Conservation (phyloP, 2,329 filamentous ascomycete species). For the Elsinoe batatas region DNA sequence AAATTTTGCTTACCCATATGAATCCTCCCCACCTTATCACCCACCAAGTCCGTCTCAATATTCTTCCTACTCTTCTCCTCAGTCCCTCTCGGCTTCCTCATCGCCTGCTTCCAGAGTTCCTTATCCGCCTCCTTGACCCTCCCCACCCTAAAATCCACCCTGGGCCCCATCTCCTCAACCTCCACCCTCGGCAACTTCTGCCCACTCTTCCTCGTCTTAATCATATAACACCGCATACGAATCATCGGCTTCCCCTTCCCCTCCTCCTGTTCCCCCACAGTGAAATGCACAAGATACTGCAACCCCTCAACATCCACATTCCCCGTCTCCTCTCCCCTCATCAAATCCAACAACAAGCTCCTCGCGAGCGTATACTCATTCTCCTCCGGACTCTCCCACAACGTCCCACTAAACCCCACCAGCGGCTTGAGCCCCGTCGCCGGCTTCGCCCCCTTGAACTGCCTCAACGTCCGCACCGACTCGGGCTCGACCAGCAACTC, state of each 20-base stretch:
- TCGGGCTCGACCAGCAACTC: slow-evolving; percentile 76
- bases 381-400: slow-evolving; percentile 71
- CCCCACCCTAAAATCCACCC: slow-evolving; percentile 84
- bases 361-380: slow-evolving; percentile 80
- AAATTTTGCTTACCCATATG: slow-evolving; percentile 89
- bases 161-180: slow-evolving; percentile 87
- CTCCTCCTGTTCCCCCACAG: slow-evolving; percentile 51
- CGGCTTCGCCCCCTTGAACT: slow-evolving; percentile 57
- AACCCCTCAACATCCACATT: slow-evolving; percentile 92
- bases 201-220: slow-evolving; percentile 68
- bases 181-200: slow-evolving; percentile 84
- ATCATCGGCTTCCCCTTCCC: slow-evolving; percentile 37
- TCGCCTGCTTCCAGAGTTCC: slow-evolving; percentile 74
- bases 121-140: slow-evolving; percentile 69
- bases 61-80: slow-evolving; percentile 85
- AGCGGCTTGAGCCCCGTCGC: slow-evolving; percentile 79
- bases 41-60: slow-evolving; percentile 78
- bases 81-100: slow-evolving; percentile 69
- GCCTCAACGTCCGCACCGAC: slow-evolving; percentile 56
- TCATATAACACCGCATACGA: slow-evolving; percentile 70
- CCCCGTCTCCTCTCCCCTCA: slow-evolving; percentile 68
- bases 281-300: slow-evolving; percentile 79
- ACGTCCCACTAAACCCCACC: slow-evolving; percentile 79
- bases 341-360: slow-evolving; percentile 80
- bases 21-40: slow-evolving; percentile 91